A percentile compares a stretch with the other conserved stretches of the same genome.
phyloP scores from a whole-genome alignment of 805 yeast genomes.

The Candida railenensis region DNA sequence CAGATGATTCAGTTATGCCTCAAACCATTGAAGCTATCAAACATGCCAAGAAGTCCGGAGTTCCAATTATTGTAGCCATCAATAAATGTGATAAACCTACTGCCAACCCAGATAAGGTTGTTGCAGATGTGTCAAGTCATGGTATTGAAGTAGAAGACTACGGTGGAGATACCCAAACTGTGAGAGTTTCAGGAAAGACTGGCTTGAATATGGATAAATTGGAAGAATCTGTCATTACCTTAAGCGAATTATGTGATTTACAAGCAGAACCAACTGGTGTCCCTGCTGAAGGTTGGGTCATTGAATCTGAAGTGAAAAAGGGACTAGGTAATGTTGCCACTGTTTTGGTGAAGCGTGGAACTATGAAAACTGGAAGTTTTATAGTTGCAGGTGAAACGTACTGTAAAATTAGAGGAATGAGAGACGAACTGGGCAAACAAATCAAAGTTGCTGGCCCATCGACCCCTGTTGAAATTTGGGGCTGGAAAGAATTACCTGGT shows the following conservation, averaged over 20 bases:
- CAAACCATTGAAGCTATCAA: conserved; percentile 95
- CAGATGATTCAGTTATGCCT: conserved; percentile 97
- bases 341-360: conserved; percentile 76
- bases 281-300: conserved; percentile 80
- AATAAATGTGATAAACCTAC: conserved; percentile 88
- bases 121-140: conserved; percentile 70
- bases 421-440: conserved; percentile 66
- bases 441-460: conserved; percentile 77
- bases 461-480: conserved; percentile 85
- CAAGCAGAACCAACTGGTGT: conserved; percentile 54
- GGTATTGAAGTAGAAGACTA: conserved; percentile 87
- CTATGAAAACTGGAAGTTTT: conserved; percentile 65
- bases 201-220: conserved; percentile 87
- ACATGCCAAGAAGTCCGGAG: conserved; percentile 81
- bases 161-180: conserved; percentile 94
- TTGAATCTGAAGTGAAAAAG: conserved; percentile 79
- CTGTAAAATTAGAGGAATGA: conserved; percentile 79
- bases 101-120: conserved; percentile 70
- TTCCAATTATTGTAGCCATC: conserved; percentile 85
- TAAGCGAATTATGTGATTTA: conserved; percentile 81
- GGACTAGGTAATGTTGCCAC: conserved; percentile 88
- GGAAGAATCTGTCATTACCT: conserved; percentile 83
- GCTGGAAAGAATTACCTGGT: conserved; percentile 91
- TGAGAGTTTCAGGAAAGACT: conserved; percentile 83
- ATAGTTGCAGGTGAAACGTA: conserved; percentile 84